Conservation (phyloP, 106 monocot species). For the Ottelia alismoides region DNA sequence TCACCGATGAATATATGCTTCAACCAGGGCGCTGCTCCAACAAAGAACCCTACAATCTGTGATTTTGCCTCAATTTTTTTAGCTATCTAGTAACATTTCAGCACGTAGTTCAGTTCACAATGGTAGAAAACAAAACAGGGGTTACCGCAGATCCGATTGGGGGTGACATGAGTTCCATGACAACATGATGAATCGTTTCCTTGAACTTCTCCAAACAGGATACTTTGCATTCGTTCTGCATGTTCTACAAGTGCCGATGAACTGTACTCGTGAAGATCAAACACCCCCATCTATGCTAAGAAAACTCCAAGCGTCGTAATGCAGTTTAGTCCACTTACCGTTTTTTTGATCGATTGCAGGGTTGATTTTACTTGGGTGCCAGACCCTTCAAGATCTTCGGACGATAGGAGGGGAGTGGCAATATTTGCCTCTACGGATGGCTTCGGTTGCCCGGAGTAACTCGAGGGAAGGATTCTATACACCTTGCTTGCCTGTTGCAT, state of each 20-base stretch:
- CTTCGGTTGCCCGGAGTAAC: not conserved
- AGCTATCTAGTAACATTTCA: too few species aligned
- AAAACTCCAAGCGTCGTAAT: not conserved
- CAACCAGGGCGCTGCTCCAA: constrained; percentile 45
- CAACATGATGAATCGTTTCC: constrained; percentile 15
- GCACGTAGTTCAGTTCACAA: not conserved
- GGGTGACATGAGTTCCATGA: constrained; percentile 31
- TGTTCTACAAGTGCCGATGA: too few species aligned
- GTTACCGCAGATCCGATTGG: constrained; percentile 51
- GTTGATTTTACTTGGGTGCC: not conserved
- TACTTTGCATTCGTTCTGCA: not conserved
- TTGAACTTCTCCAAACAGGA: constrained; percentile 5
- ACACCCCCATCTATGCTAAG: not conserved
- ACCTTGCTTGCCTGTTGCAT: constrained; percentile 27
- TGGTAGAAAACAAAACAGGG: not conserved
- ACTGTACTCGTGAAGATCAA: too few species aligned
- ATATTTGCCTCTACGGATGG: not conserved
- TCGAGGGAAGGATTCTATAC: not conserved
- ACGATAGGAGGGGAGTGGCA: constrained; percentile 1
- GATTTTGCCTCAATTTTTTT: not conserved
- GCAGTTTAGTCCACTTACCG: not conserved
- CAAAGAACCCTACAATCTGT: constrained; percentile 38
- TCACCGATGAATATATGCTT: constrained; percentile 45
- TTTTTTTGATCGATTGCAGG: not conserved
- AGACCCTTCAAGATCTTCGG: not conserved